Evolutionary conservation across 805 yeast species (phyloP), one percentile per base, ranked within the genome.

Genomic region (Lipomyces sp.): DNA sequence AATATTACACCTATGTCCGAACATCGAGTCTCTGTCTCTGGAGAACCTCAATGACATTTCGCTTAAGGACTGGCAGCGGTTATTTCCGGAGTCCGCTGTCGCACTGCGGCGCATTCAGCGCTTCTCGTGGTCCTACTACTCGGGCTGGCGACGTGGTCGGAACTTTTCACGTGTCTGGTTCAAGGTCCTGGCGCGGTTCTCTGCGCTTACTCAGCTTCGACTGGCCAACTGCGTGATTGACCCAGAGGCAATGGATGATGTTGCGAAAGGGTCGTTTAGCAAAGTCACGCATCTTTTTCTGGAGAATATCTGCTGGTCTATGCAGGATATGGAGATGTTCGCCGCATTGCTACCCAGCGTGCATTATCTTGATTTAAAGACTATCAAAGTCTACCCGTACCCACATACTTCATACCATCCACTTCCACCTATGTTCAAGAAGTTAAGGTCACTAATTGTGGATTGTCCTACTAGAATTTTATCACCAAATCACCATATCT

Each of bases 101-200:
- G 53, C 54, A 3, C 31, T 47, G 22, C 21, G 23, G 39, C 39
- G 33, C 29, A 40, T 55, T 13, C 37, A 36, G 14, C 36, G 41
- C 28, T 55, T 55, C 39, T 26, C 47, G 5, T 55, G 49, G 50
- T 55, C 59, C 6, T 55, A 55, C 38, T 55, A 55, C 42, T 43
- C 59, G 23, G 59, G 59, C 31, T 55, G 59, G 59, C 53, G 59
- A 2, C 59, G 59, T 31, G 59, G 59, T 29, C 43, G 58, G 38
- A 55, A 55, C 23, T 55, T 45, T 32, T 55, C 59, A 14, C 44
- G 57, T 22, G 53, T 48, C n/a, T 55, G 53, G 53, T 55, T 44
- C 39, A 24, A 34, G 2, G 51, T 51, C 21, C 39, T 55, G 11
- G 41, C 50, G 10, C 43, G 58, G 23, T 55, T 51, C 23, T n/a